Base-by-base conservation (phyloP, 345 rosid species). In the Hibiscus mutabilis region DNA sequence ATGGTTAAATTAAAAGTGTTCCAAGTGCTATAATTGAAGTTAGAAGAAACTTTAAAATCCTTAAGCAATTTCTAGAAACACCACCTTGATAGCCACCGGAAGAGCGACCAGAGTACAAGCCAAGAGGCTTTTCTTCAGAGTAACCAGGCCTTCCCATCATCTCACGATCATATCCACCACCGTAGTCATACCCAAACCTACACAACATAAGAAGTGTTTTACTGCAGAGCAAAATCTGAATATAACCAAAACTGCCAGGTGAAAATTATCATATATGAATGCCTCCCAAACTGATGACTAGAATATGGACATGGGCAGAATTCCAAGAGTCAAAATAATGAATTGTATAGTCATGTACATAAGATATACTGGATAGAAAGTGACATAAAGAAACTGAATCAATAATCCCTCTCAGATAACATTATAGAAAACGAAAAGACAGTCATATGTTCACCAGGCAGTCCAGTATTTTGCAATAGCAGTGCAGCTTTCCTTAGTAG, bases 111-210 rank as follows among this genome's bases (percentile, higher is more conserved):
- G 81, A 67, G 78, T 74, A 85, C 73, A 96, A 86, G 46, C 90
- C 84, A 73, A 82, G 89, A 83, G 89, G 83, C 75, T 97, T 86
- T 19, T 89, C 99, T 8, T 92, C 99, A 65, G 75, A 80, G 74
- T 83, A 88, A 46, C 83, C 88, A 53, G 85, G 82, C 78, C 97
- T 89, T 24, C 97, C 97, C 10, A 93, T 95, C 85, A 88, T 82
- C 52, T 91, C 97, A 74, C 92, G 94, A 13, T 89, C 98, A 76
- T 88, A 88, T 75, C 91, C 95, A 81, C 89, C 88, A 49, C 78
- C 87, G 75, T 85, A 75, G 57, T 95, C 98, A 74, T 88, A 82
- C 33, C 97, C 91, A 83, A 86, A 86, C 89, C 98, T 96, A 69
- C 33, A n/a, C 69, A 2, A 61, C n/a, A 74, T 12, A 66, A 69